Percentiles rank a stretch among this genome's conserved stretches.
These are phyloP conservation scores for Flaveria bidentis DNA, from an alignment of 129 eudicot genomes.

Conservation along the genomic window DNA sequence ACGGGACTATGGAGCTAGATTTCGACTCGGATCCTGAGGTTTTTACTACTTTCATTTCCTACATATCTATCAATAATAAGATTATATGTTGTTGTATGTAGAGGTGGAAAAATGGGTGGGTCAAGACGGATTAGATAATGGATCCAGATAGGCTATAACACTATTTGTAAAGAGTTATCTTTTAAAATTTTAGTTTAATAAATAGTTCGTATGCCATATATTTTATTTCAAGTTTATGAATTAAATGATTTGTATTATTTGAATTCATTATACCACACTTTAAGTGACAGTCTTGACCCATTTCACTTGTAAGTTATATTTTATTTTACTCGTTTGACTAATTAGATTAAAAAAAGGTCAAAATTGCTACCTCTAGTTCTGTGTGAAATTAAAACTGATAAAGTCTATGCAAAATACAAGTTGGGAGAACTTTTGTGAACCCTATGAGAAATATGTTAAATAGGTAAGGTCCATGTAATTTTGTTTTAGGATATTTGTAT, in stretches of 20 bases:
- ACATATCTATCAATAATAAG: not conserved
- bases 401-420: not conserved
- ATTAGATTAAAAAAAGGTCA: not conserved
- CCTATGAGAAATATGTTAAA: not conserved
- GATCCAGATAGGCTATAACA: not conserved
- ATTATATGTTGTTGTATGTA: not conserved
- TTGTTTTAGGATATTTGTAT: conserved; percentile 71
- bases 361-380: not conserved
- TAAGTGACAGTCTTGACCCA: not conserved
- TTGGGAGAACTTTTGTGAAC: not conserved
- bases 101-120: conserved; percentile 9
- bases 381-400: not conserved
- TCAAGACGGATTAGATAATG: not conserved
- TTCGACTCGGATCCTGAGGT: conserved; percentile 86
- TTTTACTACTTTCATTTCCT: conserved; percentile 1
- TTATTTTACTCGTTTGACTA: not conserved
- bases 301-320: not conserved
- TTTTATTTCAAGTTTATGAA: not conserved
- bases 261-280: not conserved
- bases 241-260: not conserved
- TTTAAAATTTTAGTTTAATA: not conserved
- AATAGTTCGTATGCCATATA: not conserved
- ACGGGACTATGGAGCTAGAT: conserved; percentile 72
- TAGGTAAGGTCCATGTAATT: not conserved
- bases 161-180: not conserved